phyloP scores from a whole-genome alignment of 2,329 filamentous ascomycete species.

The Talaromyces piceae region DNA sequence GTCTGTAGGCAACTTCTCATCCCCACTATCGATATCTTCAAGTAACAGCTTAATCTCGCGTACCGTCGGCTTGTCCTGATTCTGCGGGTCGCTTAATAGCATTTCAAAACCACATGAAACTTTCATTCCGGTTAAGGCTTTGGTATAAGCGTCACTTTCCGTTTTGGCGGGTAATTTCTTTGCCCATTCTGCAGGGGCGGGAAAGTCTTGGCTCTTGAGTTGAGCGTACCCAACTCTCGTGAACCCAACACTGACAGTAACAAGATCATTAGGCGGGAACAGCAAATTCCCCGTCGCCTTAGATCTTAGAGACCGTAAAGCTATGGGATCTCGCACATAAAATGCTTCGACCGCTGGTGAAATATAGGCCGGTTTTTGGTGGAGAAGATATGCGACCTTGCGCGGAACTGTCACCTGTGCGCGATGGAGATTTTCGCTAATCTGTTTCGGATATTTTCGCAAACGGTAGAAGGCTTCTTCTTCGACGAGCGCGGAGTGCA shows the following conservation, averaged over 20 bases:
- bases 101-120: constrained; percentile 87
- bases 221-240: constrained; percentile 89
- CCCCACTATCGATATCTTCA: constrained; percentile 66
- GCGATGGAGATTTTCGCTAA: constrained; percentile 67
- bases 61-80: constrained; percentile 60
- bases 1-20: constrained; percentile 63
- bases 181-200: constrained; percentile 52
- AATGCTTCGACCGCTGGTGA: constrained; percentile 84
- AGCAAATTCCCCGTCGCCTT: constrained; percentile 46
- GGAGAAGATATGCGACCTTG: constrained; percentile 71
- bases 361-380: constrained; percentile 65
- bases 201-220: constrained; percentile 75
- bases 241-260: constrained; percentile 71
- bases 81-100: constrained; percentile 60
- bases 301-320: constrained; percentile 60
- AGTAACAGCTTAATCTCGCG: constrained; percentile 71
- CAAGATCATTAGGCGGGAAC: constrained; percentile 72
- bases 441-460: constrained; percentile 72
- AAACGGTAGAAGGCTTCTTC: constrained; percentile 86
- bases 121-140: constrained; percentile 74
- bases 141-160: constrained; percentile 39
- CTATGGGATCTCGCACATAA: constrained; percentile 77
- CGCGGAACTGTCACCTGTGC: constrained; percentile 68
- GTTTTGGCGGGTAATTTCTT: constrained; percentile 33
- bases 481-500: constrained; percentile 69